A percentile compares a stretch with the other conserved stretches of the same genome.
phyloP scores from a whole-genome alignment of 768 basidiomycete genomes.

The Lentinula raphanica region DNA sequence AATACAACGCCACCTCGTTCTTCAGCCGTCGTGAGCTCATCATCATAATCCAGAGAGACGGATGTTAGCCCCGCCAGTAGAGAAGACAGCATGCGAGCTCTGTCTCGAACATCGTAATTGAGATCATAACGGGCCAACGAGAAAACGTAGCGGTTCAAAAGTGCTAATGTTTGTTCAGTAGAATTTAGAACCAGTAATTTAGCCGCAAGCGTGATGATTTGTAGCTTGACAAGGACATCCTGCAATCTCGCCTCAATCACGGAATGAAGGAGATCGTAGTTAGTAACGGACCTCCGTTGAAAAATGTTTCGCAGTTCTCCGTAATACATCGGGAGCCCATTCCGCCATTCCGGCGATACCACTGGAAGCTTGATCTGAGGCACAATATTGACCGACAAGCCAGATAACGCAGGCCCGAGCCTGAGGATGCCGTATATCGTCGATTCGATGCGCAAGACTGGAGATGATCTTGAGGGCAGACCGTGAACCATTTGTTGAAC shows the following conservation, averaged over 20 bases:
- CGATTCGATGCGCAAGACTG: slow-evolving; percentile 70
- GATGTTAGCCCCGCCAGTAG: slow-evolving; percentile 49
- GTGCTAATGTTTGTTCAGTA: slow-evolving; percentile 39
- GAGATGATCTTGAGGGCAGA: slow-evolving; percentile 66
- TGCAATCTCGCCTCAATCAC: slow-evolving; percentile 21
- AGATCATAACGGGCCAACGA: slow-evolving; percentile 82
- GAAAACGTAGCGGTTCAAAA: slow-evolving; percentile 70
- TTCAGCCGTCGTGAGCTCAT: slow-evolving; percentile 34
- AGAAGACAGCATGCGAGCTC: slow-evolving; percentile 71
- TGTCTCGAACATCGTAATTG: slow-evolving; percentile 88
- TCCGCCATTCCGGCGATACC: slow-evolving; percentile 54
- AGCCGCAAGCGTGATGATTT: slow-evolving; percentile 78
- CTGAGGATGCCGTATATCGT: slow-evolving; percentile 72
- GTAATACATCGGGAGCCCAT: slow-evolving; percentile 87
- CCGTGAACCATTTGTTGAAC: slow-evolving; percentile 18
- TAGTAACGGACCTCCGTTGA: slow-evolving; percentile 52
- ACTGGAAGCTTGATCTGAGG: slow-evolving; percentile 26
- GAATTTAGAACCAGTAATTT: slow-evolving; percentile 74
- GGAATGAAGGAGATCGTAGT: background rate
- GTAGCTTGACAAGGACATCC: slow-evolving; percentile 70
- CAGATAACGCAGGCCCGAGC: slow-evolving; percentile 88
- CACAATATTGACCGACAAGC: slow-evolving; percentile 88
- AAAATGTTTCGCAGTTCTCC: slow-evolving; percentile 76
- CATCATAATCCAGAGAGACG: slow-evolving; percentile 15
- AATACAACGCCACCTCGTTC: slow-evolving; percentile 70